Evolutionary conservation across 768 basidiomycete species (phyloP).

Genomic region (Pleurotus pulmonarius): DNA sequence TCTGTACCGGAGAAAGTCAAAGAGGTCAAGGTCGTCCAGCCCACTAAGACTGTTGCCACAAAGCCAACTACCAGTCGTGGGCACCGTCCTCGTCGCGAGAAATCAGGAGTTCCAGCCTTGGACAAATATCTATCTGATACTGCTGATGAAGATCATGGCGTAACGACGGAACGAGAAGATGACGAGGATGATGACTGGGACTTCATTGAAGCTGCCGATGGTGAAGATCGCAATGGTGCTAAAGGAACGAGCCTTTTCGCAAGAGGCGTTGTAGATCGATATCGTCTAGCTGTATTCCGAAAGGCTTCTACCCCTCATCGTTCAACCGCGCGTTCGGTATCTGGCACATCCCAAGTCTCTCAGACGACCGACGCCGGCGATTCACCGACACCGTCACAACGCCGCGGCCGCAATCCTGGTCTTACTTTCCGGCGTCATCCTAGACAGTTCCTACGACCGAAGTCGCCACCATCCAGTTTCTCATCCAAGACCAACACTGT

Average conservation of each 20-base stretch:
- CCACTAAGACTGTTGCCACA: conserved; percentile 17
- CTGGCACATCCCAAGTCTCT: conserved; percentile 56
- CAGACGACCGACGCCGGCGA: conserved; percentile 39
- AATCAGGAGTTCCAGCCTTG: conserved; percentile 79
- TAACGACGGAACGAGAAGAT: conserved; percentile 40
- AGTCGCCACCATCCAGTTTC: conserved; percentile 53
- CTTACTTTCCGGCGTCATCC: conserved; percentile 73
- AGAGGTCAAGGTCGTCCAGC: conserved; percentile 18
- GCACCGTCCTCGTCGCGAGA: conserved; percentile 58
- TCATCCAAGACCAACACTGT: conserved; percentile 34
- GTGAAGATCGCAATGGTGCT: conserved; percentile 80
- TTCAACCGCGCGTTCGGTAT: conserved; percentile 42
- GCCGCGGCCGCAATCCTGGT: conserved; percentile 65
- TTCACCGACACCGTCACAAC: conserved; percentile 49
- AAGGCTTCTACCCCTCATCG: conserved; percentile 70
- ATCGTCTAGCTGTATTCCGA: conserved; percentile 80
- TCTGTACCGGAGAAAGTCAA: conserved; percentile 25
- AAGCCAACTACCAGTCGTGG: conserved; percentile 20
- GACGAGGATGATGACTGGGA: conserved; percentile 91
- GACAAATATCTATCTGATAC: conserved; percentile 66
- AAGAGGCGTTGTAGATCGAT: conserved; percentile 88
- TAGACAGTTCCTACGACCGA: conserved; percentile 68
- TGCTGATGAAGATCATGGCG: conserved; percentile 43
- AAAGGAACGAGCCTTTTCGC: conserved; percentile 82
- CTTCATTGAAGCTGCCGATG: conserved; percentile 75